These are phyloP conservation scores for Stephanodiscus triporus DNA, from an alignment of 108 stramenopile species.

Conservation along the genomic window DNA sequence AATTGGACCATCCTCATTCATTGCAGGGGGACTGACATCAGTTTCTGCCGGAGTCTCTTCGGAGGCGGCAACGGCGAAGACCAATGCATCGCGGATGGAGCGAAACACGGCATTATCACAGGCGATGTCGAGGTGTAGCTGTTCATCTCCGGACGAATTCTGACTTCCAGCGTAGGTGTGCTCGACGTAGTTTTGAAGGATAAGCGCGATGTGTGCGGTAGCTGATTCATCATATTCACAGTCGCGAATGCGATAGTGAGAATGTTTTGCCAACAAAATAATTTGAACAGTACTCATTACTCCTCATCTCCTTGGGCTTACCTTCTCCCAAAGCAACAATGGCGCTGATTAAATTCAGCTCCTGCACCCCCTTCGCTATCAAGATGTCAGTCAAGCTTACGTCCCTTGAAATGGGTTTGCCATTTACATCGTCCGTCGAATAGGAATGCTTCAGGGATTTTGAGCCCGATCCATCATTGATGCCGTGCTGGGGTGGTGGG, in stretches of 20 bases:
- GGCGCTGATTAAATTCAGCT: constrained; percentile 41
- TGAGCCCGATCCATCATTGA: constrained; percentile 41
- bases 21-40: constrained; percentile 35
- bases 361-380: constrained; percentile 35
- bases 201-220: constrained; percentile 54
- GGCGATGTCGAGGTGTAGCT: constrained; percentile 82
- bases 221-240: constrained; percentile 16
- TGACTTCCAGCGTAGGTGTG: constrained; percentile 71
- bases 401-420: constrained; percentile 33
- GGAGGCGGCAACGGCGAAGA: constrained; percentile 54
- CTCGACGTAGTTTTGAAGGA: constrained; percentile 59
- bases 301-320: constrained; percentile 5
- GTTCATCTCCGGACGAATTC: constrained; percentile 84
- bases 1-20: constrained; percentile 30
- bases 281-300: background rate
- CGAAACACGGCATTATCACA: constrained; percentile 72
- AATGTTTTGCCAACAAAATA: background rate
- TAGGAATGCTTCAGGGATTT: constrained; percentile 7
- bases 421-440: constrained; percentile 25
- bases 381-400: constrained; percentile 42
- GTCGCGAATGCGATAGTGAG: background rate
- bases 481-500: constrained; percentile 41
- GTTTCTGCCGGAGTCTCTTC: constrained; percentile 78
- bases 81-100: constrained; percentile 50
- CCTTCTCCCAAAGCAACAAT: constrained; percentile 55